Evolutionary conservation across 345 rosid species (phyloP).

Genomic region (Draba incana): DNA sequence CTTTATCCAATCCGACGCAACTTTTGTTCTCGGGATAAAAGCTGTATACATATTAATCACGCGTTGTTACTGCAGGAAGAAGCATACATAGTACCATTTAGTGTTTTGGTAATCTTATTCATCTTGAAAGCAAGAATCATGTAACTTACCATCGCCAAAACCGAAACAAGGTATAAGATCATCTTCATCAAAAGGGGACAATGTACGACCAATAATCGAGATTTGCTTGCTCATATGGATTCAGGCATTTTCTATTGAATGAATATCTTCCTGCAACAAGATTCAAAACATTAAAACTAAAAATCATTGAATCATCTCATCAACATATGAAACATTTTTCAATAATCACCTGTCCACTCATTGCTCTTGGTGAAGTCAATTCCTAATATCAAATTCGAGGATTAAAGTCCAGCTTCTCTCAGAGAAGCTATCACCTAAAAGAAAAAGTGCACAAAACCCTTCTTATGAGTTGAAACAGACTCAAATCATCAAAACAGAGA

Average conservation of each 20-base stretch:
- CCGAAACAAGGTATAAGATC: slow-evolving; percentile 96
- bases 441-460: too few species aligned
- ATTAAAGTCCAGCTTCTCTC: slow-evolving; percentile 72
- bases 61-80: slow-evolving; percentile 69
- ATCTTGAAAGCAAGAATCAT: slow-evolving; percentile 14
- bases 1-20: slow-evolving; percentile 83
- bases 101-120: neutral
- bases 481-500: too few species aligned
- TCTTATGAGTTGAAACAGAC: too few species aligned
- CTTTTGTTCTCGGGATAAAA: slow-evolving; percentile 65
- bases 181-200: slow-evolving; percentile 94
- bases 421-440: slow-evolving; percentile 68
- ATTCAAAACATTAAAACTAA: slow-evolving; percentile 5
- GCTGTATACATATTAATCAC: slow-evolving; percentile 73
- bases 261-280: slow-evolving; percentile 63
- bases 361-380: slow-evolving; percentile 79
- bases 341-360: slow-evolving; percentile 65
- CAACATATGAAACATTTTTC: slow-evolving; percentile 48
- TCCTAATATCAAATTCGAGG: slow-evolving; percentile 75
- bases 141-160: slow-evolving; percentile 87
- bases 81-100: slow-evolving; percentile 17
- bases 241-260: slow-evolving; percentile 73
- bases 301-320: too few species aligned
- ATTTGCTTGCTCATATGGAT: slow-evolving; percentile 96
- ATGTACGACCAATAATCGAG: slow-evolving; percentile 83